A percentile compares a stretch with the other conserved stretches of the same genome.
Conservation (phyloP, 345 rosid species). For the Gossypium stocksii region DNA sequence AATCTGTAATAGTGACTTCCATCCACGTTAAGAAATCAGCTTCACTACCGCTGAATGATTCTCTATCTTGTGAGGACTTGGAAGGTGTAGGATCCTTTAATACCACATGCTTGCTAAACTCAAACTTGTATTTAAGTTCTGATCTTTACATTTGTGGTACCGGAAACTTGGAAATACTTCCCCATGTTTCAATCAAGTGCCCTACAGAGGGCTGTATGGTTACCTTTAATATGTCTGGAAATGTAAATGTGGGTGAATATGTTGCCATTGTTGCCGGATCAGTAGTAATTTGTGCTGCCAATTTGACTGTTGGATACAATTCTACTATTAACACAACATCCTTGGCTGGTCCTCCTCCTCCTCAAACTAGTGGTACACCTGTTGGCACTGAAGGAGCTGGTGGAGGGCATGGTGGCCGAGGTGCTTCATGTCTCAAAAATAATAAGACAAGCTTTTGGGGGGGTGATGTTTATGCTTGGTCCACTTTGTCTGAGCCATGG, state of each 20-base stretch:
- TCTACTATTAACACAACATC: conserved; percentile 75
- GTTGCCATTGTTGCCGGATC: conserved; percentile 68
- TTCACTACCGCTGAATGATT: conserved; percentile 20
- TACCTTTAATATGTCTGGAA: conserved; percentile 68
- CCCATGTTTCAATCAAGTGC: conserved; percentile 62
- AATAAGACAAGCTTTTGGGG: conserved; percentile 76
- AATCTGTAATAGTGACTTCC: conserved; percentile 23
- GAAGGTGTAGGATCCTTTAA: conserved; percentile 86
- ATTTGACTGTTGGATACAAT: conserved; percentile 53
- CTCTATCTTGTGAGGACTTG: conserved; percentile 63
- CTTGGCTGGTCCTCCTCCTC: conserved; percentile 79
- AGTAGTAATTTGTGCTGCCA: conserved; percentile 54
- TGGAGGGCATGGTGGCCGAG: conserved; percentile 99
- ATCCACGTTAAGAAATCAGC: conserved; percentile 19
- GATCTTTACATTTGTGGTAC: conserved; percentile 60
- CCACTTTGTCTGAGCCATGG: conserved; percentile 76
- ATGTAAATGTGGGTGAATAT: conserved; percentile 60
- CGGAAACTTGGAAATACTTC: conserved; percentile 74
- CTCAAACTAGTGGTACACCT: conserved; percentile 98
- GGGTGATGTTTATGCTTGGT: conserved; percentile 95
- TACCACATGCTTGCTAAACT: conserved; percentile 74
- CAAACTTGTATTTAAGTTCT: conserved; percentile 56
- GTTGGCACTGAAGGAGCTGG: conserved; percentile 81
- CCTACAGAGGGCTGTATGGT: conserved; percentile 67
- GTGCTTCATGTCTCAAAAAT: conserved; percentile 78